A percentile compares a stretch with the other conserved stretches of the same genome.
Conservation (phyloP, 306 rosid species). For the Lupinus albus region DNA sequence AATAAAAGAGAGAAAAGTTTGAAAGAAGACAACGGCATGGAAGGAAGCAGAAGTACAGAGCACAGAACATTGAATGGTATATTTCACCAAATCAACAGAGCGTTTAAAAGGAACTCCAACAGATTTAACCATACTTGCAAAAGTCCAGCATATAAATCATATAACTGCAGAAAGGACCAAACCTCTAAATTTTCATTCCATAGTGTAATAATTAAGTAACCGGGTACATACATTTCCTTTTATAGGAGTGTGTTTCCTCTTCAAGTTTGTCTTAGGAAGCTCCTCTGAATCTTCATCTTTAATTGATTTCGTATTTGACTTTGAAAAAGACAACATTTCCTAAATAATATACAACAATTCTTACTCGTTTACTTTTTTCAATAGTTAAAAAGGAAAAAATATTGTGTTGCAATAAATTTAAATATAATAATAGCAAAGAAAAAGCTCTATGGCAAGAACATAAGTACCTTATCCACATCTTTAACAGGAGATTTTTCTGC, state of each 20-base stretch:
- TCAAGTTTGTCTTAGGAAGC: slow-evolving; percentile 62
- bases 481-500: slow-evolving; percentile 49
- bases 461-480: slow-evolving; percentile 62
- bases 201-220: background rate
- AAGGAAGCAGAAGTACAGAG: background rate
- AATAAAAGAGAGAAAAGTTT: background rate
- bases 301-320: slow-evolving; percentile 52
- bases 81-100: slow-evolving; percentile 9
- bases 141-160: slow-evolving; percentile 19
- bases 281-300: slow-evolving; percentile 55
- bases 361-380: background rate
- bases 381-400: slow-evolving; percentile 5
- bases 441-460: slow-evolving; percentile 18
- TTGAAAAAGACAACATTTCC: slow-evolving; percentile 55
- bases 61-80: background rate
- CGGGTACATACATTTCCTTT: slow-evolving; percentile 61
- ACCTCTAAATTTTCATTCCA: background rate
- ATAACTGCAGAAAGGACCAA: background rate
- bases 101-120: background rate
- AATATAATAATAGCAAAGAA: slow-evolving; percentile 4
- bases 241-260: slow-evolving; percentile 68
- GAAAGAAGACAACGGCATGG: background rate
- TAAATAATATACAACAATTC: slow-evolving; percentile 39
- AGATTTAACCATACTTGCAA: slow-evolving; percentile 7
- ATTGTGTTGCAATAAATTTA: background rate